Percentiles rank a stretch among this genome's conserved stretches.
Evolutionary conservation across 345 rosid species (phyloP).

Genomic region (Eucalyptus cloeziana): DNA sequence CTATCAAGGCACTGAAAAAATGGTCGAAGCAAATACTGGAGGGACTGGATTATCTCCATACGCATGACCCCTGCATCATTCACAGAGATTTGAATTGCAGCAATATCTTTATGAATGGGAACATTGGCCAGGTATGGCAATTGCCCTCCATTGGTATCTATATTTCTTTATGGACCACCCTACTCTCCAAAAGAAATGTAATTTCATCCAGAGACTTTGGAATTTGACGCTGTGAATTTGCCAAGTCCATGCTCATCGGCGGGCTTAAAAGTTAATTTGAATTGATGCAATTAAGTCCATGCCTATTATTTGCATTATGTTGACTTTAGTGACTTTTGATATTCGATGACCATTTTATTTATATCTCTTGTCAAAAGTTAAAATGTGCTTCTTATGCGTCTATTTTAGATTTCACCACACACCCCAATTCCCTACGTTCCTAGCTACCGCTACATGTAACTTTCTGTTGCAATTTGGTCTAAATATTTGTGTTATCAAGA

Average conservation of each 20-base stretch:
- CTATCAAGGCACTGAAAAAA: conserved; percentile 59
- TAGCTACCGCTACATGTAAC: neutral
- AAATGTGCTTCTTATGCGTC: neutral
- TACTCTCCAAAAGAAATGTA: neutral
- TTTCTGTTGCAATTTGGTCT: neutral
- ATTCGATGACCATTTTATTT: neutral
- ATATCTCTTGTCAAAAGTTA: neutral
- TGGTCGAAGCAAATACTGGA: conserved; percentile 60
- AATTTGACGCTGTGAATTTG: neutral
- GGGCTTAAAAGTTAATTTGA: neutral
- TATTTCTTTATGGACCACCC: neutral
- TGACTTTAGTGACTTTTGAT: neutral
- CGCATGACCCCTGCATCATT: conserved; percentile 60
- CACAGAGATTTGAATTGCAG: conserved; percentile 66
- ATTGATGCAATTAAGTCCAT: neutral
- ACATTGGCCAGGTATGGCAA: conserved; percentile 38
- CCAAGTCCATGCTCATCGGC: neutral
- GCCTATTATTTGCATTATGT: neutral
- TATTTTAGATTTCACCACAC: neutral
- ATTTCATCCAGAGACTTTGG: neutral
- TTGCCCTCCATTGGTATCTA: neutral
- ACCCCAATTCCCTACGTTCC: neutral
- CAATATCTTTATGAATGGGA: conserved; percentile 62
- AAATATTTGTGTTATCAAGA: neutral
- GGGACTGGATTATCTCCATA: conserved; percentile 53